Base-by-base conservation (phyloP, 176 grass and related monocot species). In the Bolboschoenus planiculmis region DNA sequence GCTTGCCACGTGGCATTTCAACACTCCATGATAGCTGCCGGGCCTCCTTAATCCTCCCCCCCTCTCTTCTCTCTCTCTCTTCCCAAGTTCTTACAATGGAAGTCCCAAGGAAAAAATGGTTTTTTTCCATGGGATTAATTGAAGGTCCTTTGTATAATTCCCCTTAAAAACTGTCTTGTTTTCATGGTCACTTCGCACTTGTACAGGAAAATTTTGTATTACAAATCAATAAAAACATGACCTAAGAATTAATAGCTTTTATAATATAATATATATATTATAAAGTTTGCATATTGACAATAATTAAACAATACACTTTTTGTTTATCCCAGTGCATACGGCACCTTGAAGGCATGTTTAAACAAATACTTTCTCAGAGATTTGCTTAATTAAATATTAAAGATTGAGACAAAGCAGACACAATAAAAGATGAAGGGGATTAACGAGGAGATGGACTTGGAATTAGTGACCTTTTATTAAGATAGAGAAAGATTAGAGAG, bases 391-490 rank as follows among this genome's bases (percentile, higher is more conserved):
- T 65, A 62, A 82, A 82, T 65, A 82, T 62, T 46, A 64, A 61
- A 82, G 59, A 24, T 60, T 43, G 56, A 46, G 57, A 82, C 57
- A 82, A 64, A 81, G 79, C 79, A 50, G 53, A 59, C 23, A 82
- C 23, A 57, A 65, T 40, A 47, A 82, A 82, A 82, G 39, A 21
- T 48, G 58, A 62, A 82, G 79, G 56, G n/a, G 79, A 81, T 63
- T 61, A 82, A 82, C 58, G 57, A 64, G 57, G 56, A 82, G 37
- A 81, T 56, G 26, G 79, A 46, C 58, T 50, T 64, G 79, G 39
- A 82, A 82, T 82, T 82, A 82, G 56, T 62, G 42, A 47, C 79
- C 65, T 82, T 60, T 64, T 65, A 82, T 82, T 64, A 48, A 34
- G 56, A 82, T 15, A 65, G 58, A 31, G 37, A 82, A 62, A 62